A percentile compares a stretch with the other conserved stretches of the same genome.
Evolutionary conservation across 2,329 filamentous ascomycete species (phyloP).

Genomic region (Lasiodiplodia sp.): DNA sequence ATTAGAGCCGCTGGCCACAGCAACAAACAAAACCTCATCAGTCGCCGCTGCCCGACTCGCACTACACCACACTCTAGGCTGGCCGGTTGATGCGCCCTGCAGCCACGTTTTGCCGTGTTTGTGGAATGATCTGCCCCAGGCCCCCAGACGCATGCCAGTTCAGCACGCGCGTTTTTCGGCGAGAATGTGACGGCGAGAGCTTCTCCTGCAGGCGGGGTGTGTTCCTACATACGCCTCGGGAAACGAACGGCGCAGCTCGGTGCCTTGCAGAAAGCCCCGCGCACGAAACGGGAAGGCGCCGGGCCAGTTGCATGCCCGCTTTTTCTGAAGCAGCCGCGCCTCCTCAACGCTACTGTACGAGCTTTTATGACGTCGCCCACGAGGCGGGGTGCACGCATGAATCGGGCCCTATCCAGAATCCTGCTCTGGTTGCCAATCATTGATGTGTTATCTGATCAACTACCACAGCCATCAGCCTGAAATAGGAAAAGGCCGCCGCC

Average conservation of each 20-base stretch:
- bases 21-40: neutral
- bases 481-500: neutral
- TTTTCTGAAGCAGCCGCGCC: slow-evolving; percentile 19
- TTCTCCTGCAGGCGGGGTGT: neutral
- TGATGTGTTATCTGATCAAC: slow-evolving; percentile 10
- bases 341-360: neutral
- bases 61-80: neutral
- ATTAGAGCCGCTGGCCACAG: neutral
- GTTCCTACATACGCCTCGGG: slow-evolving; percentile 15
- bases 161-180: neutral
- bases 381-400: slow-evolving; percentile 17
- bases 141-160: neutral
- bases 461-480: neutral
- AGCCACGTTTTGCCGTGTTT: slow-evolving; percentile 20
- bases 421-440: slow-evolving; percentile 7
- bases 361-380: slow-evolving; percentile 5
- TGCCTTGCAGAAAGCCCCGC: slow-evolving; percentile 19
- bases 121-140: slow-evolving; percentile 23
- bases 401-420: slow-evolving; percentile 8
- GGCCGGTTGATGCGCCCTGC: slow-evolving; percentile 27
- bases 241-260: slow-evolving; percentile 17
- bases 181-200: neutral
- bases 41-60: slow-evolving; percentile 2
- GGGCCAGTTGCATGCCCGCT: neutral
- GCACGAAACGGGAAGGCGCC: slow-evolving; percentile 6